Base-by-base conservation (phyloP, 768 basidiomycete genomes). In the Phaeolepiota aurea region DNA sequence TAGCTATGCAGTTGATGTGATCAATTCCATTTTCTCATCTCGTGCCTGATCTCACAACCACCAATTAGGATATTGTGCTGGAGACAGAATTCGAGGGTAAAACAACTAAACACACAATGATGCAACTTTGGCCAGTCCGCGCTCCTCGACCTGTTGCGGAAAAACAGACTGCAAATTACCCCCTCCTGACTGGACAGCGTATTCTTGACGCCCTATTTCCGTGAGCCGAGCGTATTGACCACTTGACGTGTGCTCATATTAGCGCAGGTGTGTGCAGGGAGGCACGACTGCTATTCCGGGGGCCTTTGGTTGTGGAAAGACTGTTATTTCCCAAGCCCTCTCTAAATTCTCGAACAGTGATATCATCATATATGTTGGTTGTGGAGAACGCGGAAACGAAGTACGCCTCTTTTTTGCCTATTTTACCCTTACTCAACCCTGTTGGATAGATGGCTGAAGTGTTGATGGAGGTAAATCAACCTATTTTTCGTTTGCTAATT, bases 261-360 rank as follows among this genome's bases (percentile, higher is more conserved):
- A 5, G 16, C 34, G 14, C 47, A 87, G 84, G n/a, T 94, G 90
- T 57, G 91, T 96, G 0, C 91, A 96, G 68, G 91, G 91, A 42
- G 91, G 91, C 32, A 96, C 91, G 9, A 96, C 91, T 2, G 90
- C 91, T 45, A 99, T 98, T 64, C 96, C 96, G 16, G 96, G 96
- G 49, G 96, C 96, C 51, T 99, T 99, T 62, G 96, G 96, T 55
- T 97, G 93, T 55, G 91, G 91, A 54, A 96, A 96, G 72, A 98
- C 94, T 20, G 96, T 99, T 54, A 99, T 99, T 54, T 97, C 92
- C 19, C 88, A 97, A 66, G 94, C 94, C 14, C 69, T 98, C 49
- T 97, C 94, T 44, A 99, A 99, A 62, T 99, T 79, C 65, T 99
- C 96, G 19, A 99, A 99, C 70, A 96, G 92, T 51, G 94, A 98